Percentiles rank a stretch among this genome's conserved stretches.
These are phyloP conservation scores for Hyphodiscus hymeniophilus DNA, from an alignment of 495 filamentous ascomycete species.

Conservation along the genomic window DNA sequence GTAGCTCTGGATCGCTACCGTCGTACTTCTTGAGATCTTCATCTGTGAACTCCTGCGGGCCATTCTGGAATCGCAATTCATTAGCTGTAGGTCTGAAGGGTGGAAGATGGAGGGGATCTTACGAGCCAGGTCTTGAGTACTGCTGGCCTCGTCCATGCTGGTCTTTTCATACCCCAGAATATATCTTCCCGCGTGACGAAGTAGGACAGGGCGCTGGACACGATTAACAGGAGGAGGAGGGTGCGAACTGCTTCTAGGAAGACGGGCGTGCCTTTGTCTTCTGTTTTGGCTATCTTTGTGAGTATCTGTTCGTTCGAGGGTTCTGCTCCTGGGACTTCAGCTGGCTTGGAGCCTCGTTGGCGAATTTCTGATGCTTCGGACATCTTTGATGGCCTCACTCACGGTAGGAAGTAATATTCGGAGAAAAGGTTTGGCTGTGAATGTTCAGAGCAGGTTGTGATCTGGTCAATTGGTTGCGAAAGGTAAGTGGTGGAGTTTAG, in stretches of 20 bases:
- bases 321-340: too few relatives aligned
- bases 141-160: slow-evolving; percentile 56
- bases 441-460: too few relatives aligned
- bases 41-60: slow-evolving; percentile 58
- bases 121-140: slow-evolving; percentile 52
- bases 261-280: background rate
- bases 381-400: too few relatives aligned
- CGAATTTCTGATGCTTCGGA: background rate
- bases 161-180: slow-evolving; percentile 58
- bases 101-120: background rate
- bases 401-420: too few relatives aligned
- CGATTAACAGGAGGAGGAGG: slow-evolving; percentile 51
- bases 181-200: slow-evolving; percentile 26
- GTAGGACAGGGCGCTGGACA: slow-evolving; percentile 53
- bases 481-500: background rate
- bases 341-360: background rate
- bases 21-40: slow-evolving; percentile 65
- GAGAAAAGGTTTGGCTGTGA: too few relatives aligned
- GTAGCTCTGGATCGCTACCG: slow-evolving; percentile 63
- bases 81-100: background rate
- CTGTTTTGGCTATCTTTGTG: background rate
- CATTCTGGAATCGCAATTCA: slow-evolving; percentile 30
- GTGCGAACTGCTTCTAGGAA: slow-evolving; percentile 62
- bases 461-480: background rate
- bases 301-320: too few relatives aligned